These are phyloP conservation scores for Sindora glabra DNA, from an alignment of 306 rosid species.

Conservation along the genomic window DNA sequence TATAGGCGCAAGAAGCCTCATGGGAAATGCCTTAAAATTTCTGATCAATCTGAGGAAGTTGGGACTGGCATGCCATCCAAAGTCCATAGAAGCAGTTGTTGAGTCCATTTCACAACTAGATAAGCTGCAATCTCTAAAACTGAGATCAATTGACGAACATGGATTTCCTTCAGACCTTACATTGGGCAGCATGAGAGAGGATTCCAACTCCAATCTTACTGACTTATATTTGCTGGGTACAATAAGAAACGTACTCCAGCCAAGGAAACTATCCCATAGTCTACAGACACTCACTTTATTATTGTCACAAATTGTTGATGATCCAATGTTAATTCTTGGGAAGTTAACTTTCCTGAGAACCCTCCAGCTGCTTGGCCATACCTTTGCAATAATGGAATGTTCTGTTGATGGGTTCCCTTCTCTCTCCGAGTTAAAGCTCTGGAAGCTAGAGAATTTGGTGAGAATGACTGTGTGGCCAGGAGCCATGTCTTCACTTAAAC, in stretches of 20 bases:
- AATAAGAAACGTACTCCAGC: fast-evolving
- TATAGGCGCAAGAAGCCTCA: neutral
- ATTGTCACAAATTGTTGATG: neutral
- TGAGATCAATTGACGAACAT: neutral
- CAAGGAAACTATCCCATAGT: fast-evolving
- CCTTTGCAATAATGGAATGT: neutral
- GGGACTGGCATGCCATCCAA: neutral
- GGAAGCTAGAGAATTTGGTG: neutral
- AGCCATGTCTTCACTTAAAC: neutral
- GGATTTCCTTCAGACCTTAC: neutral
- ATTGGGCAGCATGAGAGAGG: neutral
- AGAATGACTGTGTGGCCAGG: neutral
- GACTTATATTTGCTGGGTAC: neutral
- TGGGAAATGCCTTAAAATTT: fast-evolving
- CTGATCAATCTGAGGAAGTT: neutral
- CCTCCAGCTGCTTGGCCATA: neutral
- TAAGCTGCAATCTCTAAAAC: neutral
- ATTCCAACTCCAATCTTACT: neutral
- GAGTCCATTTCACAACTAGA: fast-evolving
- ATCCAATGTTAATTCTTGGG: neutral
- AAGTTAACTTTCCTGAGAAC: neutral
- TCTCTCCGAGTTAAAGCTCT: neutral
- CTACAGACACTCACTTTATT: neutral
- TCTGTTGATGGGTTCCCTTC: neutral
- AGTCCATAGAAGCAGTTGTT: fast-evolving